These are phyloP conservation scores for Medakamo hakoo DNA, from an alignment of 139 green algal genomes.

Conservation along the genomic window DNA sequence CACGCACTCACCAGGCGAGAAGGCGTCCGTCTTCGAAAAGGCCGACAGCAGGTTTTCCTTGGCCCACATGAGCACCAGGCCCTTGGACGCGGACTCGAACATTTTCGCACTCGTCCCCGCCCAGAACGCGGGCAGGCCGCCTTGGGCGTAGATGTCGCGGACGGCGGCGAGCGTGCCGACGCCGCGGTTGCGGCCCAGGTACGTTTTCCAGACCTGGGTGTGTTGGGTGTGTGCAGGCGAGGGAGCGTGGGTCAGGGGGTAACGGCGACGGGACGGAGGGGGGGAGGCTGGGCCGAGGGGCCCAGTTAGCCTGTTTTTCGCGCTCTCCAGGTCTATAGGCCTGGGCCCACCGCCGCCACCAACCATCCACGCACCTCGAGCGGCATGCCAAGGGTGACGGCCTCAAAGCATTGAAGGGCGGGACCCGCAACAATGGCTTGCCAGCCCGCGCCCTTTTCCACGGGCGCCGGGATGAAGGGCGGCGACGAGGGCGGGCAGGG, in stretches of 20 bases:
- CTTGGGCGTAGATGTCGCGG: slow-evolving; percentile 13
- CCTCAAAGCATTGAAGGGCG: slow-evolving; percentile 19
- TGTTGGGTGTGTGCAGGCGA: too few species aligned
- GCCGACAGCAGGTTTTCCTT: slow-evolving; percentile 20
- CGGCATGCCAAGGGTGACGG: slow-evolving; percentile 22
- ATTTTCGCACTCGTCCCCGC: slow-evolving; percentile 18
- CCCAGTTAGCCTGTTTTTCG: too few species aligned
- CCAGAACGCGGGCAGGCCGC: slow-evolving; percentile 20
- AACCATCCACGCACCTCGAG: slow-evolving; percentile 13
- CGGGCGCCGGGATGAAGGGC: slow-evolving; percentile 1
- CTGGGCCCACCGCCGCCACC: not conserved
- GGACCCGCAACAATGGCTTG: slow-evolving; percentile 8
- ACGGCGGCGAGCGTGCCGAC: slow-evolving; percentile 13
- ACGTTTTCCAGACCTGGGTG: slow-evolving; percentile 20
- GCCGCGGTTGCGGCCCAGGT: slow-evolving; percentile 16
- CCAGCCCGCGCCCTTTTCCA: slow-evolving; percentile 3
- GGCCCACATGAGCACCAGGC: slow-evolving; percentile 19
- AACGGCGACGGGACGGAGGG: too few species aligned
- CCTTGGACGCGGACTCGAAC: slow-evolving; percentile 20
- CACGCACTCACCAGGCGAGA: not conserved
- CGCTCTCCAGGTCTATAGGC: not conserved
- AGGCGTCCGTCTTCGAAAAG: slow-evolving; percentile 1
- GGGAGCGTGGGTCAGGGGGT: not conserved
- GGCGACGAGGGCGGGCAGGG: too few species aligned
- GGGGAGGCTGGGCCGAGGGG: too few species aligned